Evolutionary conservation across 768 basidiomycete genomes (phyloP).

Genomic region (Suillus subluteus): DNA sequence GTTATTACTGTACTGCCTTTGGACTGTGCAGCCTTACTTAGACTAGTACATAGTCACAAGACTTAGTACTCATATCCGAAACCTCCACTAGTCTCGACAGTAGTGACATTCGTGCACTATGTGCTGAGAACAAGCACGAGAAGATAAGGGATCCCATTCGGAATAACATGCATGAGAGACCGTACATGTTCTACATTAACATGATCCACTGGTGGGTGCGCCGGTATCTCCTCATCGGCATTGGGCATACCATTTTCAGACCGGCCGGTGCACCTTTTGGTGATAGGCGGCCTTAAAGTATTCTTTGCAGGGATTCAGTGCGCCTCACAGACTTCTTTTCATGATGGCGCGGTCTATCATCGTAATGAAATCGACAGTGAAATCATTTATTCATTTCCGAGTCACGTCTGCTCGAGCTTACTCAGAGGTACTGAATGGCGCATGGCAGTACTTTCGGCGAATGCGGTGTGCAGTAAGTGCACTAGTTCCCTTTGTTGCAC

Average conservation of each 20-base stretch:
- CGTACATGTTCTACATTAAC: background rate
- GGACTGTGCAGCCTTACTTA: background rate
- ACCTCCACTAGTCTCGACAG: background rate
- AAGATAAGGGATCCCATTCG: background rate
- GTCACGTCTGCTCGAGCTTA: background rate
- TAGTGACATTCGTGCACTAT: background rate
- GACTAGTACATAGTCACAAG: background rate
- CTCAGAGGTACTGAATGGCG: too few species aligned
- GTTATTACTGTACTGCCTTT: background rate
- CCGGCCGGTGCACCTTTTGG: background rate
- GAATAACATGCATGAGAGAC: constrained; percentile 9
- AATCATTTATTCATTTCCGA: background rate
- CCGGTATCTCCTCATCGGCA: background rate
- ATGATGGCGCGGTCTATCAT: background rate
- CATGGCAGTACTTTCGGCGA: background rate
- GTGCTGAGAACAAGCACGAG: background rate
- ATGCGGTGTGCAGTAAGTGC: background rate
- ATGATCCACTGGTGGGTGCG: background rate
- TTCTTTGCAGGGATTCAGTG: background rate
- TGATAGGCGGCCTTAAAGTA: background rate
- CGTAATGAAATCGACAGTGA: background rate
- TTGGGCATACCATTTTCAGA: background rate
- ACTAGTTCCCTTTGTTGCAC: background rate
- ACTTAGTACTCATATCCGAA: background rate
- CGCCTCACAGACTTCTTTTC: background rate